phyloP scores from a whole-genome alignment of 2,329 filamentous ascomycete species.

The Hymenoscyphus infarciens region DNA sequence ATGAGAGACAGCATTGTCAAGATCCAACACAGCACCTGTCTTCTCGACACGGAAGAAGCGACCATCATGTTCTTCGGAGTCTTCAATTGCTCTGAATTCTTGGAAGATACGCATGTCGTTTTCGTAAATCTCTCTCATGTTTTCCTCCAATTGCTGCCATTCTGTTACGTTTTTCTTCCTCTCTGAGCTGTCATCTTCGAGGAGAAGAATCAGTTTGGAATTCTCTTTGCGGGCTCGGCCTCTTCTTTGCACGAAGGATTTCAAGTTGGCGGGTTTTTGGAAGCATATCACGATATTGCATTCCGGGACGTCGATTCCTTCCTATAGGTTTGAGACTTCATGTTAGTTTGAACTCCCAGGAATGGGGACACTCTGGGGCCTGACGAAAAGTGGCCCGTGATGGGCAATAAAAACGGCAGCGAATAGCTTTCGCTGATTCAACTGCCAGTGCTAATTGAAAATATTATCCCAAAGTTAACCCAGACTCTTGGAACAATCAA shows the following conservation, averaged over 20 bases:
- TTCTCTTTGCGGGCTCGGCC: conserved; percentile 59
- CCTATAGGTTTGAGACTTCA: conserved; percentile 28
- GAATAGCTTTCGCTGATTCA: too few species aligned
- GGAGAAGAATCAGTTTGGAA: conserved; percentile 49
- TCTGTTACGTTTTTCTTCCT: conserved; percentile 35
- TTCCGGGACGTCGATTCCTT: conserved; percentile 62
- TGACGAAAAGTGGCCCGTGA: too few species aligned
- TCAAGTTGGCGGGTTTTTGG: conserved; percentile 57
- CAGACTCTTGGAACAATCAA: too few species aligned
- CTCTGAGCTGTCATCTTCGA: conserved; percentile 40
- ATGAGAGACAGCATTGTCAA: conserved; percentile 71
- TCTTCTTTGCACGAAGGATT: conserved; percentile 62
- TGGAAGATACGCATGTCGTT: conserved; percentile 33
- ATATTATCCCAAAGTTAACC: too few species aligned
- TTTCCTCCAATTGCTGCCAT: conserved; percentile 65
- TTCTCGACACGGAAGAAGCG: conserved; percentile 41
- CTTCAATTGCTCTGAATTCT: conserved; percentile 24
- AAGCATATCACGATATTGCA: conserved; percentile 65
- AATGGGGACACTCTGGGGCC: too few species aligned
- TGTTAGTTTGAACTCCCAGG: too few species aligned
- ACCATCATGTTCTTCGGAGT: conserved; percentile 34
- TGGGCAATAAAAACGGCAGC: too few species aligned
- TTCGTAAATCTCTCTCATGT: conserved; percentile 55
- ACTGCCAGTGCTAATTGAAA: too few species aligned
- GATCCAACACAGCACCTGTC: conserved; percentile 63